Conservation (phyloP, 768 basidiomycete genomes). For the Lentinus brumalis region DNA sequence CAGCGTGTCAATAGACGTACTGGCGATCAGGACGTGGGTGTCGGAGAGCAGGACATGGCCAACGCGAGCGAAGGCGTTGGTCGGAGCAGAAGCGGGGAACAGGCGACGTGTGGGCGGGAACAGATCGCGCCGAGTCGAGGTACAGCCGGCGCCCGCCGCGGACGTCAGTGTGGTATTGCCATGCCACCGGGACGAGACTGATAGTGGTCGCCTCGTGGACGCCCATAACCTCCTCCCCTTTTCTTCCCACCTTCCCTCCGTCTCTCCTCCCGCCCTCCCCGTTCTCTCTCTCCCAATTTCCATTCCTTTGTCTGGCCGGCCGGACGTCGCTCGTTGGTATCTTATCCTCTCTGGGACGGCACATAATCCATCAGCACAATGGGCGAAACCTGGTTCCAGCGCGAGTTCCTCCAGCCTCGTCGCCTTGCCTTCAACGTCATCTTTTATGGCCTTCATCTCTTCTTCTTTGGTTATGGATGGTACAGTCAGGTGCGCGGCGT, state of each 20-base stretch:
- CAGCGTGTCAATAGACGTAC: neutral
- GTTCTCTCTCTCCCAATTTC: slow-evolving; percentile 27
- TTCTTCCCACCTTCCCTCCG: slow-evolving; percentile 21
- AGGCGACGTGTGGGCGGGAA: neutral
- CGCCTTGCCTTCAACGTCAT: slow-evolving; percentile 74
- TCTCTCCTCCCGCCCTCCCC: slow-evolving; percentile 12
- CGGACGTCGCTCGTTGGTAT: slow-evolving; percentile 40
- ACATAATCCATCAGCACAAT: slow-evolving; percentile 38
- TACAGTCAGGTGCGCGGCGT: slow-evolving; percentile 62
- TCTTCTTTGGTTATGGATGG: slow-evolving; percentile 87
- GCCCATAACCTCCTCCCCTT: slow-evolving; percentile 12
- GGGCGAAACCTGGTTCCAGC: slow-evolving; percentile 72
- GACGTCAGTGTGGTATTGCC: slow-evolving; percentile 12
- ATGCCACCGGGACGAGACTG: slow-evolving; percentile 19
- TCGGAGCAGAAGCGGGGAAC: neutral
- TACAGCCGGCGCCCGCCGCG: slow-evolving; percentile 6
- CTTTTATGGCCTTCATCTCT: slow-evolving; percentile 79
- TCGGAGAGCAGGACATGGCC: neutral
- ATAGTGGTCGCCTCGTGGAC: slow-evolving; percentile 10
- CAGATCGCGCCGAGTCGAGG: slow-evolving; percentile 2
- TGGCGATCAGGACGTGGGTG: neutral
- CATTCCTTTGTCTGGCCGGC: slow-evolving; percentile 50
- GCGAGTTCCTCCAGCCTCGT: slow-evolving; percentile 64
- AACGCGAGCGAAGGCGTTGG: neutral
- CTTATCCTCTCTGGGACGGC: slow-evolving; percentile 14